Conservation (phyloP, 805 yeast species). For the Kockiozyma suomiensis region DNA sequence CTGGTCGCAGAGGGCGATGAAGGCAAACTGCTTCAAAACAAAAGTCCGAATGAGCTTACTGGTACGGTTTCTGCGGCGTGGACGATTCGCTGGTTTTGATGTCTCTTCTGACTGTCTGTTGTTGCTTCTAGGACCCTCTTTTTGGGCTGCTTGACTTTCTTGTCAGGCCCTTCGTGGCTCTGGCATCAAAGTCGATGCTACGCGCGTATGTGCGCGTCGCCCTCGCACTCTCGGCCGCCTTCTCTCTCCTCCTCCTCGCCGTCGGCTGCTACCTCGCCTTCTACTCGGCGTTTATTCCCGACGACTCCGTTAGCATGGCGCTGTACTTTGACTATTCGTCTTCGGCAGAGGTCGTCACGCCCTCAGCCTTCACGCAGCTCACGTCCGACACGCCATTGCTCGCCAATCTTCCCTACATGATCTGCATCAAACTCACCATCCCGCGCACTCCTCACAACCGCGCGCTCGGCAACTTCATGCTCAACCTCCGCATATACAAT, state of each 20-base stretch:
- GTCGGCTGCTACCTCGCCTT: slow-evolving; percentile 22
- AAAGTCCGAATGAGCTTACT: background rate
- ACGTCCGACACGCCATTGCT: slow-evolving; percentile 5
- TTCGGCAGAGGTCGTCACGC: background rate
- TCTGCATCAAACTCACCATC: slow-evolving; percentile 38
- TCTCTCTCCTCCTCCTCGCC: slow-evolving; percentile 10
- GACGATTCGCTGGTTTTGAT: too few species aligned
- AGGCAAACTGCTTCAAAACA: background rate
- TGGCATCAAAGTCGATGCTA: slow-evolving; percentile 22
- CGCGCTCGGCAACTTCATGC: slow-evolving; percentile 42
- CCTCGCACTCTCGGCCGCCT: slow-evolving; percentile 11
- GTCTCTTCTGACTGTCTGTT: too few species aligned
- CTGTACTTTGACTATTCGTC: slow-evolving; percentile 22
- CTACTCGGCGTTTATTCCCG: slow-evolving; percentile 27
- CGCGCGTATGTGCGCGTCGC: slow-evolving; percentile 21
- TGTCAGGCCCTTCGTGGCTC: slow-evolving; percentile 1
- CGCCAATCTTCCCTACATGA: slow-evolving; percentile 35
- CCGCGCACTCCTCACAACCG: slow-evolving; percentile 41
- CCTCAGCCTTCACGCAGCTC: slow-evolving; percentile 11
- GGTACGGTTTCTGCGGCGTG: background rate
- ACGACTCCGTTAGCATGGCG: slow-evolving; percentile 23
- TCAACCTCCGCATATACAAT: slow-evolving; percentile 34
- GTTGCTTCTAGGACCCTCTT: slow-evolving; percentile 6
- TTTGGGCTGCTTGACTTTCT: background rate
- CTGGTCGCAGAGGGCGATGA: too few species aligned